Percentiles rank a stretch among this genome's conserved stretches.
phyloP scores from a whole-genome alignment of 2,329 filamentous ascomycete genomes.

The Pseudogymnoascus verrucosus region DNA sequence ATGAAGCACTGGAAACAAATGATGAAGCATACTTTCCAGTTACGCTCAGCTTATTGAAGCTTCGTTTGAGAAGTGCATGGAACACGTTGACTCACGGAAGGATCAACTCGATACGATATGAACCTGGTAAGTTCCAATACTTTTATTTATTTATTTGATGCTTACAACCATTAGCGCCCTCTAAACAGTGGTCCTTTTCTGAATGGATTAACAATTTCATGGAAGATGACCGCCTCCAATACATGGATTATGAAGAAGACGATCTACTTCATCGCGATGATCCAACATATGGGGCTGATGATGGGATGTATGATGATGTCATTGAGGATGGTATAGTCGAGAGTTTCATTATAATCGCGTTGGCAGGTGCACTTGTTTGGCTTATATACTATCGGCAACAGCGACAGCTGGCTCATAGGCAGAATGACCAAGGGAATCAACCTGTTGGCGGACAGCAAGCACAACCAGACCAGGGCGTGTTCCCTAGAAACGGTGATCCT shows the following conservation, averaged over 20 bases:
- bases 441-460: constrained; percentile 20
- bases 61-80: constrained; percentile 83
- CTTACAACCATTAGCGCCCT: constrained; percentile 45
- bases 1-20: constrained; percentile 84
- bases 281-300: constrained; percentile 47
- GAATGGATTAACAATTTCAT: constrained; percentile 88
- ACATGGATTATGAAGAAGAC: constrained; percentile 47
- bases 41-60: constrained; percentile 76
- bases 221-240: constrained; percentile 52
- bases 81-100: constrained; percentile 86
- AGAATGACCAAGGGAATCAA: constrained; percentile 27
- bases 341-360: constrained; percentile 71
- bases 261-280: constrained; percentile 39
- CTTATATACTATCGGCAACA: constrained; percentile 76
- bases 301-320: constrained; percentile 51
- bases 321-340: constrained; percentile 76
- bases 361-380: constrained; percentile 66
- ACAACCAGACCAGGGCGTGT: constrained; percentile 44
- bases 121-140: constrained; percentile 58
- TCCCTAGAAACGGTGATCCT: constrained; percentile 59
- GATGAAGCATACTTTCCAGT: constrained; percentile 91
- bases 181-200: constrained; percentile 66
- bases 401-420: constrained; percentile 49
- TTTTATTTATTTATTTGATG: neutral
- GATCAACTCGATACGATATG: constrained; percentile 85